Evolutionary conservation across 768 basidiomycete species (phyloP).

Genomic region (Pleurotus djamor): DNA sequence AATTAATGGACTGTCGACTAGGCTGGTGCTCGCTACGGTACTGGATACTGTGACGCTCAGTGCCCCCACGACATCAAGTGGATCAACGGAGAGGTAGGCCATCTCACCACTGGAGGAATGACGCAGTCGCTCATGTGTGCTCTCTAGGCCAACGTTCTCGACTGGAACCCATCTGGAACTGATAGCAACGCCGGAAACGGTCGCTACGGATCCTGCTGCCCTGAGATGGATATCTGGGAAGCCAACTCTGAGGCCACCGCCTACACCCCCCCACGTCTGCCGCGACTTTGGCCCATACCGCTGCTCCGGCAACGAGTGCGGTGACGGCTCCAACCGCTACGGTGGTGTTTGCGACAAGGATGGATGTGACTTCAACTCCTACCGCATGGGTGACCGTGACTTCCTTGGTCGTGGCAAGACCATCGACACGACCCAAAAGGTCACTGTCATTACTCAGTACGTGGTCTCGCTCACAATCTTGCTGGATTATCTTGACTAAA

Average conservation of each 20-base stretch:
- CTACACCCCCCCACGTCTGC: constrained; percentile 39
- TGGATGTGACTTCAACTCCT: constrained; percentile 52
- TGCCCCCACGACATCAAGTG: constrained; percentile 48
- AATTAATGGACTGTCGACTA: too few relatives aligned
- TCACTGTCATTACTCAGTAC: constrained; percentile 40
- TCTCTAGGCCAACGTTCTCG: neutral
- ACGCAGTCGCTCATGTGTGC: neutral
- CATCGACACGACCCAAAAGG: constrained; percentile 33
- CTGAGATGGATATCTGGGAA: constrained; percentile 47
- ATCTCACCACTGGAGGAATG: constrained; percentile 31
- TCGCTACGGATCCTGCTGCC: constrained; percentile 35
- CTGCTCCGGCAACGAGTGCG: constrained; percentile 30
- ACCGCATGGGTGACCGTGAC: constrained; percentile 33
- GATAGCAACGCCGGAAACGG: constrained; percentile 36
- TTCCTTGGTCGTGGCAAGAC: constrained; percentile 37
- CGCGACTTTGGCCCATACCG: constrained; percentile 24
- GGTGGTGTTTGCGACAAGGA: constrained; percentile 38
- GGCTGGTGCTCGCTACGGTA: constrained; percentile 32
- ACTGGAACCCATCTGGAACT: constrained; percentile 11
- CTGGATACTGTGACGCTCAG: constrained; percentile 25
- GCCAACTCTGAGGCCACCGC: constrained; percentile 38
- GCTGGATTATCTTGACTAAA: neutral
- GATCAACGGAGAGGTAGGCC: constrained; percentile 41
- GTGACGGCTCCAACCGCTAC: constrained; percentile 9
- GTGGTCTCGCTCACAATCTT: neutral